Evolutionary conservation across 371 early-diverging fungal genomes (phyloP).

Genomic region (Rhizomucor pusillus): DNA sequence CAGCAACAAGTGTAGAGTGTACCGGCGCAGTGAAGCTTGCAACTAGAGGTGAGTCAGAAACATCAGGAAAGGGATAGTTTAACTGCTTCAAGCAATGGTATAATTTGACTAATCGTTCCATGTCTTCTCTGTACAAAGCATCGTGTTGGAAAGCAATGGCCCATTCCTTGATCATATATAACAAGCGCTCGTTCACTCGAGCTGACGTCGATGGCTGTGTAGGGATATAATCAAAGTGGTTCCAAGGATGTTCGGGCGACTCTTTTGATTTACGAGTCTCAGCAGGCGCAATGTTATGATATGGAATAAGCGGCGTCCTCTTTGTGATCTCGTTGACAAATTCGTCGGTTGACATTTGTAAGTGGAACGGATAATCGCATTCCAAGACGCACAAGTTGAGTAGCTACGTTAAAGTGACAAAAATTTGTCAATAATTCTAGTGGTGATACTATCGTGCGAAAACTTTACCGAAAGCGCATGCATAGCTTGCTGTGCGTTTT

Average conservation of each 20-base stretch:
- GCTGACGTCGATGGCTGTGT: slow-evolving; percentile 34
- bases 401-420: slow-evolving; percentile 66
- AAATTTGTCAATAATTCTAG: neutral
- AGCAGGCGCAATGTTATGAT: slow-evolving; percentile 14
- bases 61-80: slow-evolving; percentile 88
- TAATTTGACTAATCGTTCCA: slow-evolving; percentile 91
- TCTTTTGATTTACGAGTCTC: slow-evolving; percentile 26
- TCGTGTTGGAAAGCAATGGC: slow-evolving; percentile 76
- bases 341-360: slow-evolving; percentile 90
- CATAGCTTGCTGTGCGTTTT: slow-evolving; percentile 64
- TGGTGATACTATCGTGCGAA: slow-evolving; percentile 5
- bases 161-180: slow-evolving; percentile 94
- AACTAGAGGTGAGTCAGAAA: slow-evolving; percentile 62
- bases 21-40: slow-evolving; percentile 62
- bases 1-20: slow-evolving; percentile 5
- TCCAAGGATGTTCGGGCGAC: slow-evolving; percentile 5
- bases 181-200: slow-evolving; percentile 75
- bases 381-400: slow-evolving; percentile 95
- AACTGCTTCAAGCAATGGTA: slow-evolving; percentile 73
- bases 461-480: slow-evolving; percentile 66
- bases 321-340: slow-evolving; percentile 92
- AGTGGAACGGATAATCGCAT: slow-evolving; percentile 95
- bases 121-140: slow-evolving; percentile 86
- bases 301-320: slow-evolving; percentile 84
- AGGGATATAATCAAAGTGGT: slow-evolving; percentile 23